Conservation (phyloP, 2,329 filamentous ascomycete genomes). For the Botrytis deweyae region DNA sequence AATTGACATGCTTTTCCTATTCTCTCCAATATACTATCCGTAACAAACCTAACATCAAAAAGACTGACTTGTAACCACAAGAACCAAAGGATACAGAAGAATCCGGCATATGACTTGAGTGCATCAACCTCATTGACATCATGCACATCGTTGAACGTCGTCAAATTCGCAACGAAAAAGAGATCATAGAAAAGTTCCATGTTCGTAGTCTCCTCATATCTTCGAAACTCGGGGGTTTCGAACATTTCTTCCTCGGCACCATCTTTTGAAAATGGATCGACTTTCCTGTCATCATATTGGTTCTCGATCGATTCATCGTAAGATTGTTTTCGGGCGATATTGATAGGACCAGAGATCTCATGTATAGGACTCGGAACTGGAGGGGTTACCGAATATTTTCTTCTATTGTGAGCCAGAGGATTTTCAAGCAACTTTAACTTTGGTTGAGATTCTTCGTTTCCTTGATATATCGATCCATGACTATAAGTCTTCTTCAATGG, state of each 20-base stretch:
- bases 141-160: constrained; percentile 54
- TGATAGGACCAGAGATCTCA: constrained; percentile 7
- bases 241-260: constrained; percentile 17
- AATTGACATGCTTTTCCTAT: constrained; percentile 54
- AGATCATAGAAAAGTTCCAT: constrained; percentile 55
- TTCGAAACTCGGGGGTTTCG: constrained; percentile 25
- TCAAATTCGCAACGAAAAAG: constrained; percentile 60
- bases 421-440: constrained; percentile 28
- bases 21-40: constrained; percentile 55
- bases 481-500: not conserved
- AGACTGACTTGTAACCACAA: constrained; percentile 59
- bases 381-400: not conserved
- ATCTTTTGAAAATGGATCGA: constrained; percentile 1
- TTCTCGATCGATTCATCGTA: not conserved
- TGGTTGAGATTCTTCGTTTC: constrained; percentile 15
- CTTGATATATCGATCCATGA: not conserved
- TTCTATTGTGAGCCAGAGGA: constrained; percentile 25
- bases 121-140: constrained; percentile 50
- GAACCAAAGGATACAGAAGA: constrained; percentile 52
- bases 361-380: not conserved
- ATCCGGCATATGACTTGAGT: constrained; percentile 54
- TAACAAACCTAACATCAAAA: constrained; percentile 57
- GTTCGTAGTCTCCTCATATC: constrained; percentile 31
- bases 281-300: constrained; percentile 6
- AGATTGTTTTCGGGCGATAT: constrained; percentile 2